A percentile compares a stretch with the other conserved stretches of the same genome.
Evolutionary conservation across 306 rosid species (phyloP).

Genomic region (Castanea sativa): DNA sequence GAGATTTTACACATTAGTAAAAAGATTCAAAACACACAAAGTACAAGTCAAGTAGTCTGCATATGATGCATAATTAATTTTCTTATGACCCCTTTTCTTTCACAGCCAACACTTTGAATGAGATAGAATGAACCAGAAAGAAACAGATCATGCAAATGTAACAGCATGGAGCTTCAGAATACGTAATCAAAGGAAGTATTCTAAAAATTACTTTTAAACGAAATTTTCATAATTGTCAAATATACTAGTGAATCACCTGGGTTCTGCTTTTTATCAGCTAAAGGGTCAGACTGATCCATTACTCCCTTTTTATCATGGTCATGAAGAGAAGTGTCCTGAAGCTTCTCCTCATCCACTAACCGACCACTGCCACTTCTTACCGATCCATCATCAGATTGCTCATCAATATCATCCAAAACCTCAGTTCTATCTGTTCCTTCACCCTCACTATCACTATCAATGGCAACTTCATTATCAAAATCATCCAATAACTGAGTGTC

Average conservation of each 20-base stretch:
- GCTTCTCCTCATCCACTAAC: conserved; percentile 22
- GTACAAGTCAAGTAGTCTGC: neutral
- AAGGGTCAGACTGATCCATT: conserved; percentile 9
- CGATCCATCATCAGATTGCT: conserved; percentile 26
- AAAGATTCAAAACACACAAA: neutral
- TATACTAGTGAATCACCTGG: conserved; percentile 39
- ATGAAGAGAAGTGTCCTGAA: conserved; percentile 1
- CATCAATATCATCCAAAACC: conserved; percentile 40
- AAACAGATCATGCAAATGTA: neutral
- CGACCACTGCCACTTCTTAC: conserved; percentile 6
- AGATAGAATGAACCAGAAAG: neutral
- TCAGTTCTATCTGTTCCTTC: conserved; percentile 50
- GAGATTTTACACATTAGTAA: neutral
- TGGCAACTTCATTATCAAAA: conserved; percentile 27
- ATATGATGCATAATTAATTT: neutral
- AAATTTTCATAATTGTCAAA: neutral
- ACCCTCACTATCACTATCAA: conserved; percentile 20
- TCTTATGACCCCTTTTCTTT: neutral
- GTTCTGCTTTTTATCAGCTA: conserved; percentile 13
- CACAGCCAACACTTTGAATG: neutral
- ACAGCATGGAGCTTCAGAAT: conserved; percentile 5
- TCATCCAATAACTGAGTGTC: conserved; percentile 48
- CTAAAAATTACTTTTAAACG: neutral
- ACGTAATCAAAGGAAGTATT: neutral
- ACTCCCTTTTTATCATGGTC: conserved; percentile 16